Base-by-base conservation (phyloP, 192 early-diverging fungal genomes). In the Linnemannia hyalina region DNA sequence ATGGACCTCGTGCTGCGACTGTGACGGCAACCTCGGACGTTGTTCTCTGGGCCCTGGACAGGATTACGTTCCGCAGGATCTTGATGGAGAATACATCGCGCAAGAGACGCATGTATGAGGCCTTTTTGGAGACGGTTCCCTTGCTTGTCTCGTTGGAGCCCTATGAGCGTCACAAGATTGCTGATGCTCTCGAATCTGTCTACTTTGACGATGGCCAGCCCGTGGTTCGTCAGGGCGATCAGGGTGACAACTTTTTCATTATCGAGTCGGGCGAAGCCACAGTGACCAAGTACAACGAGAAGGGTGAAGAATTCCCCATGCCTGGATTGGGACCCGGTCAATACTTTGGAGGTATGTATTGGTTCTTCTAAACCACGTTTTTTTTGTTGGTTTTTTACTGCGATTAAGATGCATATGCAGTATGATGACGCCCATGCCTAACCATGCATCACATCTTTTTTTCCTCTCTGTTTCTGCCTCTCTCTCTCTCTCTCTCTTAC, bases 101-200 rank as follows among this genome's bases (percentile, higher is more conserved):
- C 73, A 99, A 99, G 87, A 91, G 98, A n/a, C 93, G 96, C 63
- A 95, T 99, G 94, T 99, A 99, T 89, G 98, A 99, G 89, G 80
- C 92, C 26, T 99, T 99, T 90, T 89, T 99, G 55, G 97, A 98
- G 89, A 98, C 97, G 52, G 95, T 99, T 22, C 94, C 94, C 5
- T 89, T 99, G 63, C 91, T 99, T n/a, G 90, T 94, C 29, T 97
- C 96, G 32, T 92, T 99, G 44, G 96, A 99, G 89, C 92, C 97
- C 8, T 99, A 99, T 88, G 98, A 99, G 88, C 94, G 98, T 41
- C 97, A 98, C 87, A 99, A 99, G 90, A 99, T 99, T 87, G 98
- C 98, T 11, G 98, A 99, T 91, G 97, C 97, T 9, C 90, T 99
- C 26, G 98, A 99, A 83, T 95, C 96, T 16, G 92, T 97, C 32